Base-by-base conservation (phyloP, 1,284 basidiomycete species). In the Cerrena zonata region DNA sequence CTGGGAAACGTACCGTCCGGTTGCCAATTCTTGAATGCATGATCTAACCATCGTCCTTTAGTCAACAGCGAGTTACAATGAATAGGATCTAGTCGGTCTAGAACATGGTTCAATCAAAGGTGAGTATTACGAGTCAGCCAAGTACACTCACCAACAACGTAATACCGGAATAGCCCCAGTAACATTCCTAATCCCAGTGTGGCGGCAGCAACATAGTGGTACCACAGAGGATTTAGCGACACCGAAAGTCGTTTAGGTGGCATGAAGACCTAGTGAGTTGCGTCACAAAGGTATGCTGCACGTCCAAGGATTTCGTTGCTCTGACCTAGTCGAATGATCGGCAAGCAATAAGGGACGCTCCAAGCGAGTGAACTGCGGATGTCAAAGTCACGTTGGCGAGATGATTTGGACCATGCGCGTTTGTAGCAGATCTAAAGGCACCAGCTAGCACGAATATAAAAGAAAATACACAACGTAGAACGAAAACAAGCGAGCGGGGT, bases 31-130 rank as follows among this genome's bases (percentile, higher is more conserved):
- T 67, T 74, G 63, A 77, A 76, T 42, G 63, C 67, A 30, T 69
- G 66, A 65, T 91, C 90, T 49, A 91, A 66, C 91, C 91, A 94
- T 59, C 77, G 78, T n/a, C 91, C 91, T 37, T 72, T 73, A 40
- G 75, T 82, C 46, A 91, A 65, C 25, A 93, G 66, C 1, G 87
- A 77, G 53, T 77, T 71, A 64, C 91, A 94, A 61, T 81, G 86
- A 48, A 79, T 72, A 24, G 84, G 79, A 66, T 93, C 91, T 2
- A 75, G 67, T 61, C 76, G 78, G 67, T 89, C 91, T 91, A 53
- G 7, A n/a, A 34, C 15, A 34, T 34, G 30, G 7, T 7, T 34
- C 30, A 7, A 34, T 34, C 13, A 22, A 15, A 45, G 18, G 25
- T 5, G 19, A 45, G 19, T 21, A 45, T 25, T 26, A 25, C 19